Evolutionary conservation across 495 filamentous ascomycete species (phyloP).

Genomic region (Penicillium macrosclerotiorum): DNA sequence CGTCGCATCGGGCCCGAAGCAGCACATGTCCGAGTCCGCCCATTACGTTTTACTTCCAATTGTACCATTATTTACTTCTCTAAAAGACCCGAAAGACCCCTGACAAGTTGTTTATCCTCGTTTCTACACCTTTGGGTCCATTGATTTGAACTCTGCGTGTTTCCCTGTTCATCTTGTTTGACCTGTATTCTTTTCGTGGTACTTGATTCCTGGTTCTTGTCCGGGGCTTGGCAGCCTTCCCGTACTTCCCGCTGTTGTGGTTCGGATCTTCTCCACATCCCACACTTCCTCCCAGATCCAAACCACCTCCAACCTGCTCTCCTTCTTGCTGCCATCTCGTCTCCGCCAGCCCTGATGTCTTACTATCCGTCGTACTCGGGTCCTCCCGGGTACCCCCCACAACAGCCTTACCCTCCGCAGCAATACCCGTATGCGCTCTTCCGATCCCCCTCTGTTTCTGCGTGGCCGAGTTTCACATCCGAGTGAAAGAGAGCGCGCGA

Average conservation of each 20-base stretch:
- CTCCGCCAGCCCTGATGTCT: slow-evolving; percentile 42
- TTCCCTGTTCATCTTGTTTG: not conserved
- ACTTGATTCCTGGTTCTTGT: not conserved
- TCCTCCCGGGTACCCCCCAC: slow-evolving; percentile 50
- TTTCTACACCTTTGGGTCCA: too few relatives aligned
- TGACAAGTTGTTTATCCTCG: too few relatives aligned
- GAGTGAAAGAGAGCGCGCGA: too few relatives aligned
- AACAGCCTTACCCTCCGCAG: slow-evolving; percentile 33
- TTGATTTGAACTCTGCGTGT: too few relatives aligned
- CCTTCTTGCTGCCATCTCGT: slow-evolving; percentile 1
- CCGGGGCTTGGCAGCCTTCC: slow-evolving; percentile 14
- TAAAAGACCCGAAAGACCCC: too few relatives aligned
- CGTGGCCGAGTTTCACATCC: too few relatives aligned
- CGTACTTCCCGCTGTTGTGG: slow-evolving; percentile 23
- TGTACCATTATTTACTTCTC: too few relatives aligned
- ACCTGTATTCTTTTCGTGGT: not conserved
- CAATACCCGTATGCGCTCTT: slow-evolving; percentile 37
- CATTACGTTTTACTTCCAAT: not conserved
- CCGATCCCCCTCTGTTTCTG: slow-evolving; percentile 19
- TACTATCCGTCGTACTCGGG: slow-evolving; percentile 51
- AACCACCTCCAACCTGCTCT: slow-evolving; percentile 1
- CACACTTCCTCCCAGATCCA: not conserved
- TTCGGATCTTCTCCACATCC: slow-evolving; percentile 24
- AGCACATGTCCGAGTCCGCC: not conserved
- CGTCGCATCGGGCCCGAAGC: too few relatives aligned